Conservation (phyloP, 345 rosid species). For the Eutrema japonicum region DNA sequence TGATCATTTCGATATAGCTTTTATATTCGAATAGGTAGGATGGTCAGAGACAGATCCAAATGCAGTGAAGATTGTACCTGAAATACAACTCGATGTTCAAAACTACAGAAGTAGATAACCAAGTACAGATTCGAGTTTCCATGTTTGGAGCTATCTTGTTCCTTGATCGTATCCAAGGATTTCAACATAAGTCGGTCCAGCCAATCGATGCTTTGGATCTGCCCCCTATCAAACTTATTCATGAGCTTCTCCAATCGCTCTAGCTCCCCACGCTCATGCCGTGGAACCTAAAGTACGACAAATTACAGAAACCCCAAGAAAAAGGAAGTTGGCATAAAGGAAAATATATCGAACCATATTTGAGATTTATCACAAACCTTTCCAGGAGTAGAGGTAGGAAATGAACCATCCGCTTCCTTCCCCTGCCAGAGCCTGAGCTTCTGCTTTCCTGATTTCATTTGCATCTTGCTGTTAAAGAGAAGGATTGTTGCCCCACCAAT, state of each 20-base stretch:
- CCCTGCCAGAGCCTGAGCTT: constrained; percentile 94
- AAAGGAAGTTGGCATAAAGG: not conserved
- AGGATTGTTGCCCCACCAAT: constrained; percentile 93
- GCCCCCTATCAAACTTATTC: constrained; percentile 91
- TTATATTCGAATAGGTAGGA: not conserved
- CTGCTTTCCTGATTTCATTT: constrained; percentile 93
- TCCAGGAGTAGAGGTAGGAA: constrained; percentile 87
- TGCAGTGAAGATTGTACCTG: constrained; percentile 57
- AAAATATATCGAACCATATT: not conserved
- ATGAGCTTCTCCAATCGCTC: constrained; percentile 91
- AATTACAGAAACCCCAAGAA: not conserved
- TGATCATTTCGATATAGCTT: constrained; percentile 14
- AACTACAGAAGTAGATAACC: constrained; percentile 86
- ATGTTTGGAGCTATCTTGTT: constrained; percentile 66
- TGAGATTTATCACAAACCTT: constrained; percentile 65
- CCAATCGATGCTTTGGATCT: constrained; percentile 88
- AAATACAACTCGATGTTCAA: constrained; percentile 95
- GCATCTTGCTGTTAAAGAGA: constrained; percentile 85
- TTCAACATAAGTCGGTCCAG: constrained; percentile 87
- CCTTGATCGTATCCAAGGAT: constrained; percentile 83
- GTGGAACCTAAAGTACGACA: constrained; percentile 67
- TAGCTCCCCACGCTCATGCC: constrained; percentile 88
- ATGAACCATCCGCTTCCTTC: constrained; percentile 91
- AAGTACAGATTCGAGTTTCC: constrained; percentile 77
- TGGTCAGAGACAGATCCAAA: constrained; percentile 7